These are phyloP conservation scores for Delonix regia DNA, from an alignment of 306 rosid genomes.

Conservation along the genomic window DNA sequence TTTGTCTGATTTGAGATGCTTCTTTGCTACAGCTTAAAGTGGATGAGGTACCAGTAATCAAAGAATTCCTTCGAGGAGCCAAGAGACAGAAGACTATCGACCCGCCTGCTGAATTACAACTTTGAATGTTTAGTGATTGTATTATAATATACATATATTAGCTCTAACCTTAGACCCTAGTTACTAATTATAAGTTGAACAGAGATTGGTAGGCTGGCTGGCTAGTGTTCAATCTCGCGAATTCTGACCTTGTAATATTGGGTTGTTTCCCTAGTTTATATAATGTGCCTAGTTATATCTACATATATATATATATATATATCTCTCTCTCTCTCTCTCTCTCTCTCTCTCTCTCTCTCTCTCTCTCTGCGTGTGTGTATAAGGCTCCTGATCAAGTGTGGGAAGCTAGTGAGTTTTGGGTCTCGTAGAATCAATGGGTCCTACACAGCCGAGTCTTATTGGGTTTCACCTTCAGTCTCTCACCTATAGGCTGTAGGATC, in stretches of 20 bases:
- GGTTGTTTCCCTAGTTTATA: constrained; percentile 15
- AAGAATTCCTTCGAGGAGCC: constrained; percentile 53
- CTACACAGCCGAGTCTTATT: no score
- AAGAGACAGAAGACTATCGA: constrained; percentile 44
- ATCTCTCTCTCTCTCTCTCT: no score
- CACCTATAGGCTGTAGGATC: no score
- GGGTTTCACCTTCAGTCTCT: no score
- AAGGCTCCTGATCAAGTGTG: no score
- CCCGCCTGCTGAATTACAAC: constrained; percentile 14
- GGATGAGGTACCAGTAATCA: constrained; percentile 52
- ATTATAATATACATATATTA: constrained; percentile 34
- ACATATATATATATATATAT: no score
- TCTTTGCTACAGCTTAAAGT: constrained; percentile 46
- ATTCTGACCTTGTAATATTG: constrained; percentile 17
- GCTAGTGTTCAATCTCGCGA: constrained; percentile 8
- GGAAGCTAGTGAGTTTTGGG: no score
- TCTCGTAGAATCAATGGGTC: no score
- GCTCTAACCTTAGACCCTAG: constrained; percentile 49
- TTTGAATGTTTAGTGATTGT: constrained; percentile 36
- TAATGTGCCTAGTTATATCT: background rate
- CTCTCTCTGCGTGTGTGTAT: no score
- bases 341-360: no score
- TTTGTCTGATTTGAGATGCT: no score
- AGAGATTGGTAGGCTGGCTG: constrained; percentile 24
- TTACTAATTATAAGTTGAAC: constrained; percentile 41